These are phyloP conservation scores for Esteya vermicola DNA, from an alignment of 2,329 filamentous ascomycete genomes.

Conservation along the genomic window DNA sequence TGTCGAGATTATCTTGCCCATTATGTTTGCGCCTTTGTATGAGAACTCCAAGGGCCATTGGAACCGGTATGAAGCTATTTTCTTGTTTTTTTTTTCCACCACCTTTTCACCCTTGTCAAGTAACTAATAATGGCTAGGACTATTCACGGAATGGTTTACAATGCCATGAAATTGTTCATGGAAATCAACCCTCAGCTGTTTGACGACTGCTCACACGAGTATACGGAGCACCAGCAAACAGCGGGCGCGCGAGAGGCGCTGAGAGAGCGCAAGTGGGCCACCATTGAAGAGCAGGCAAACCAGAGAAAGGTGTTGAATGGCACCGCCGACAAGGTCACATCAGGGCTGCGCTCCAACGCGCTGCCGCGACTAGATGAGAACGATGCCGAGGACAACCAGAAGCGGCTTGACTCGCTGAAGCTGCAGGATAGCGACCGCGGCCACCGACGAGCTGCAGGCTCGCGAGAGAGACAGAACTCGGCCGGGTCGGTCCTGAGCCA, in stretches of 20 bases:
- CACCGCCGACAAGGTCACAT: conserved; percentile 17
- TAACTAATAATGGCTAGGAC: conserved; percentile 48
- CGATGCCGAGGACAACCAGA: conserved; percentile 68
- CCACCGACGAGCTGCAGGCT: conserved; percentile 31
- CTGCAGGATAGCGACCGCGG: conserved; percentile 66
- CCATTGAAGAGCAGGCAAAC: conserved; percentile 66
- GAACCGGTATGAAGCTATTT: conserved; percentile 66
- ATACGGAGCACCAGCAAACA: conserved; percentile 90
- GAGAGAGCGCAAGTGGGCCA: conserved; percentile 80
- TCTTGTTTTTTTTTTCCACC: too few relatives aligned
- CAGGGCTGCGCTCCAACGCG: conserved; percentile 18
- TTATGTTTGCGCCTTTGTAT: conserved; percentile 97
- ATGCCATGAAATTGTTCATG: conserved; percentile 99
- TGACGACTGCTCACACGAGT: conserved; percentile 96
- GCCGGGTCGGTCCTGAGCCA: conserved; percentile 38
- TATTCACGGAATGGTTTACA: conserved; percentile 99
- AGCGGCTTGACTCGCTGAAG: conserved; percentile 78
- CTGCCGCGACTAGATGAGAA: conserved; percentile 59
- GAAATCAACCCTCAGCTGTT: conserved; percentile 98
- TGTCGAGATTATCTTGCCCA: conserved; percentile 92
- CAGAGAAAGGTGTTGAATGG: conserved; percentile 38
- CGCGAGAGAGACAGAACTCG: conserved; percentile 43
- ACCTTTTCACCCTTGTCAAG: conserved; percentile 14
- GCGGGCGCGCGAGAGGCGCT: conserved; percentile 71
- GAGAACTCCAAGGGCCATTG: conserved; percentile 99